These are phyloP conservation scores for Neurospora tetrasperma DNA, from an alignment of 495 filamentous ascomycete genomes.

Conservation along the genomic window DNA sequence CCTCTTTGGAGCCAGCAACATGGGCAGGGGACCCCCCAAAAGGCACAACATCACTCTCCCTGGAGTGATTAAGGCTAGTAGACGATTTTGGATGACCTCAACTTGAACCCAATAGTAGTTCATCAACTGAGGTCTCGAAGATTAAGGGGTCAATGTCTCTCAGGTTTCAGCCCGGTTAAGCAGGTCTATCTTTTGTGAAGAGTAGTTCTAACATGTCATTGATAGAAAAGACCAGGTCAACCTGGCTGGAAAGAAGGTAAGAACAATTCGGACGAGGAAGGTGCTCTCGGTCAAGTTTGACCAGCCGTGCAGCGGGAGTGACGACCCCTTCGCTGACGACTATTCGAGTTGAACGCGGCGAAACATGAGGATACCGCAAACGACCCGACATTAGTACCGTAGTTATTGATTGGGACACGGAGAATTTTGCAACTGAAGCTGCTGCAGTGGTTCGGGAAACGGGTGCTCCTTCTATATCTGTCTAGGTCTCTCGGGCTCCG, in stretches of 20 bases:
- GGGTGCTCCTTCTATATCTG: constrained; percentile 22
- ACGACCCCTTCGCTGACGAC: not conserved
- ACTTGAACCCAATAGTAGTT: not conserved
- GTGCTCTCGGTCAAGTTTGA: not conserved
- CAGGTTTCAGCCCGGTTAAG: not conserved
- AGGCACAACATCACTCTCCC: not conserved
- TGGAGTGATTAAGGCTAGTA: not conserved
- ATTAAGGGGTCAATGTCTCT: not conserved
- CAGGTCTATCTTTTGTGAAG: not conserved
- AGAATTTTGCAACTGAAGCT: constrained; percentile 1
- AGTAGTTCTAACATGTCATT: not conserved
- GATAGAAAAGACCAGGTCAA: not conserved
- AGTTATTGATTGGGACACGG: constrained; percentile 1
- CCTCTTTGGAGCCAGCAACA: not conserved
- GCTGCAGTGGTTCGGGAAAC: not conserved
- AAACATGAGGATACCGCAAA: not conserved
- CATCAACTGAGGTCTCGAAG: not conserved
- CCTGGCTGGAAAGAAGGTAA: not conserved
- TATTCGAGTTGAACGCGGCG: not conserved
- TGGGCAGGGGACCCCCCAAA: not conserved
- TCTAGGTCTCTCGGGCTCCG: not conserved
- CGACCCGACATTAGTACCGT: not conserved
- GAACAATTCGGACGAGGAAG: not conserved
- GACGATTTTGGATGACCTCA: not conserved
- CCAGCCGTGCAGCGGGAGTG: not conserved